Evolutionary conservation across 2,329 filamentous ascomycete species (phyloP), one percentile per base, ranked within the genome.

Genomic region (Madurella fahalii): DNA sequence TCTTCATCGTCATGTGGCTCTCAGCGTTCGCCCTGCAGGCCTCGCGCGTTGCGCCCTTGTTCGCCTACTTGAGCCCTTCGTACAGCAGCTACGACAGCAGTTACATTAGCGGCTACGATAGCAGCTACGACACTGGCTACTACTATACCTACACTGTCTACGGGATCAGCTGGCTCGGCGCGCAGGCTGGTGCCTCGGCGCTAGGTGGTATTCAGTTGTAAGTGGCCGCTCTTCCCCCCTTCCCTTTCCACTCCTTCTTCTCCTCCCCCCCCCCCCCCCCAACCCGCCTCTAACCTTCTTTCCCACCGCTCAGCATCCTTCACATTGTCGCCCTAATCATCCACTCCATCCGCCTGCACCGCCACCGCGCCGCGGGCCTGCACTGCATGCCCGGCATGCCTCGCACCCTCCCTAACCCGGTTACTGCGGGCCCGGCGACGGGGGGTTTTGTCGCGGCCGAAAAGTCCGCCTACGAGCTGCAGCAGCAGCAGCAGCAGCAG

Each of bases 1-100:
- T 77, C 53, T 72, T 78, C 31, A 64, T 78, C 50, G 56, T 83
- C 52, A 77, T 83, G 65, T 84, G 79, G 80, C 67, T 80, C 37
- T 61, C 68, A 49, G 69, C 73, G 1, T 75, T 78, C 40, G 72
- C 71, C 12, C 59, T 76, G 15, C 63, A 75, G 9, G 74, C 74
- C 8, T 61, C 71, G 15, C 61, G 71, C 41, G 67, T 72, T 11
- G 67, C 68, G 1, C 45, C 63, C 3, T 53, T 60, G 11, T 64
- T 67, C 52, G 47, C 48, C 12, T 54, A 60, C 9, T 20, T 48
- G n/a, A 43, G 53, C 4, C 56, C 57, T n/a, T 64, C 65, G 62
- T 59, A 60, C 53, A 58, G 13, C 50, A 67, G 63, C 30, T 62
- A 65, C 47, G 63, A 58, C n/a, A 63, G 60, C 37, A 34, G 32